Evolutionary conservation across 148 eudicot genomes (phyloP), one percentile per base, ranked within the genome.

Genomic region (Rhododendron kiyosumense): DNA sequence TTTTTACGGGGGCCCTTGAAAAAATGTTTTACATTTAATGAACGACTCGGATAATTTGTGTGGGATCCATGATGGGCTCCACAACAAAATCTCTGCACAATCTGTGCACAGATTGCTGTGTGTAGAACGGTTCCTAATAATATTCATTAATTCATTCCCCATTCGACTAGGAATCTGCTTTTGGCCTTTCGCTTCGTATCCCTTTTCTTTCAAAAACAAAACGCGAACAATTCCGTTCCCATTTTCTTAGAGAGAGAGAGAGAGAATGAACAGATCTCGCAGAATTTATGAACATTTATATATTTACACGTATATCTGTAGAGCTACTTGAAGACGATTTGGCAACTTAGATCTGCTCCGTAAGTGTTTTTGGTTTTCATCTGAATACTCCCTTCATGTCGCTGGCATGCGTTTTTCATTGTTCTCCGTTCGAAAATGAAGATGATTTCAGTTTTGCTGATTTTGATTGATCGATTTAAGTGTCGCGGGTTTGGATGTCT

Each of bases 271-370:
- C 15, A 77, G 51, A 41, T 77, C 80, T 77, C 26, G 51, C 80
- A 43, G 51, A 22, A 41, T 75, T 34, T 75, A 15, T 34, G 1
- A 7, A 18, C 43, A 41, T 20, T 7, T 15, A 34, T 74, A 20
- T 36, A 17, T 74, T 1, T 15, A 34, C 24, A 17, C 5, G 36
- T 32, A 4, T 32, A 36, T 74, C 1, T 74, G 18, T 15, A 36
- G 9, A 36, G 17, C 20, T 5, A 36, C 24, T 15, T 14, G 41
- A 36, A 36, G 78, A 17, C 11, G 45, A 77, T 43, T 20, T 3
- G 80, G 80, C 80, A 77, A 22, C 80, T 18, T 41, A 77, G 80
- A 77, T 77, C 30, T 77, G 80, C 51, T 77, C n/a, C 45, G 48
- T 77, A 77, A 77, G 80, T 77, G 7, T 18, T 77, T 77, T 7